Evolutionary conservation across 257 asterid species (phyloP), one percentile per base, ranked within the genome.

Genomic region (Sherardia arvensis): DNA sequence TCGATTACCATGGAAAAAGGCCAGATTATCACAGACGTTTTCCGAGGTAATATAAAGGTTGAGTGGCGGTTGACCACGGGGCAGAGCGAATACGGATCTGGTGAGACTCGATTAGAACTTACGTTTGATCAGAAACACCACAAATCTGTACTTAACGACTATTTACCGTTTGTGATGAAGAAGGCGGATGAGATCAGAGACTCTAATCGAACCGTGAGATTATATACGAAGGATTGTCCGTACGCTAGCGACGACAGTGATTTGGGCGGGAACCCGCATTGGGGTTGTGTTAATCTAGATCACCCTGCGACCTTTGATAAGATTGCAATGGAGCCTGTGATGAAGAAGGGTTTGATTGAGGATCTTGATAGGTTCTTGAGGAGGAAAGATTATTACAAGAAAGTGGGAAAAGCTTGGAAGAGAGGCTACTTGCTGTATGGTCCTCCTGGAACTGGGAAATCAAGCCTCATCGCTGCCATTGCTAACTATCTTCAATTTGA

Each of bases 361-460:
- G 95, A 88, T 72, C 68, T 88, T 69, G 93, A 88, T 28, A 76
- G 91, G 81, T 88, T 88, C 56, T 29, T 86, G 74, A 76, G 80
- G 76, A 79, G 95, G 69, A 86, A 75, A 18, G 91, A 89, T 15
- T 89, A 80, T 74, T 89, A 89, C 45, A 84, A 70, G 79, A 86
- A 78, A 53, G 96, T 89, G 0, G 96, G 96, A 4, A 92, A 0
- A n/a, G n/a, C n/a, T n/a, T n/a, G n/a, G n/a, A n/a, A n/a, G n/a
- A n/a, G n/a, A n/a, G n/a, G n/a, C n/a, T n/a, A n/a, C n/a, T n/a
- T n/a, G n/a, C n/a, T n/a, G n/a, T n/a, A n/a, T n/a, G n/a, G n/a
- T n/a, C n/a, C n/a, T n/a, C n/a, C n/a, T n/a, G n/a, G n/a, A n/a
- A n/a, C n/a, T n/a, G n/a, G n/a, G n/a, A n/a, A n/a, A n/a, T n/a